phyloP scores from a whole-genome alignment of 305 asterid species.

The Fraxinus sp. region DNA sequence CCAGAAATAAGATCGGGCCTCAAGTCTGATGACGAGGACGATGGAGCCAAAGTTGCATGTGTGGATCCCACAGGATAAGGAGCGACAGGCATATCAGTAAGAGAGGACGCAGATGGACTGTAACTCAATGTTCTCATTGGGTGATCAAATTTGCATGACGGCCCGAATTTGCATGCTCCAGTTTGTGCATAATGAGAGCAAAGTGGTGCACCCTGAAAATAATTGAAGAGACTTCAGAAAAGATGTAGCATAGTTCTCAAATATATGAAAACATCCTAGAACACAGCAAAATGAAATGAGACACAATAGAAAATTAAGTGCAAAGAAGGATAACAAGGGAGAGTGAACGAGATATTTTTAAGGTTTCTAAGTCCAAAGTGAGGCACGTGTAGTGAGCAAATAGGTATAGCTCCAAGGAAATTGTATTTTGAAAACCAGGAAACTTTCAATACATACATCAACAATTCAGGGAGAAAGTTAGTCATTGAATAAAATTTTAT shows the following conservation, averaged over 20 bases:
- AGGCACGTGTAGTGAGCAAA: background rate
- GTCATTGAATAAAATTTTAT: background rate
- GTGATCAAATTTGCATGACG: constrained; percentile 84
- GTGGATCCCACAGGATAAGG: constrained; percentile 86
- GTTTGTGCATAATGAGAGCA: constrained; percentile 80
- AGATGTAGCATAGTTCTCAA: constrained; percentile 7
- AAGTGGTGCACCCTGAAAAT: constrained; percentile 62
- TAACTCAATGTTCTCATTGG: constrained; percentile 72
- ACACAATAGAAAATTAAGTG: background rate
- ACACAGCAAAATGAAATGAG: background rate
- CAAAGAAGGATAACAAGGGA: background rate
- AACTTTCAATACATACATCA: background rate
- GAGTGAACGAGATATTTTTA: background rate
- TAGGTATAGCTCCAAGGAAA: background rate
- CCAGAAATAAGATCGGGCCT: constrained; percentile 61
- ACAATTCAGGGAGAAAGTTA: background rate
- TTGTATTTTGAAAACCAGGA: background rate
- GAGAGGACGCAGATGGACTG: constrained; percentile 87
- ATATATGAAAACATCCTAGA: background rate
- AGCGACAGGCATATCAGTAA: constrained; percentile 83
- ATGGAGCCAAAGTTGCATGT: constrained; percentile 67
- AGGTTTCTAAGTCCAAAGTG: background rate
- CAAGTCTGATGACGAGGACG: constrained; percentile 71
- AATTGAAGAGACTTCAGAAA: constrained; percentile 6
- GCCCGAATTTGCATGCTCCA: constrained; percentile 82